These are phyloP conservation scores for Ophioceras dolichostomum DNA, from an alignment of 2,329 filamentous ascomycete genomes.

Conservation along the genomic window DNA sequence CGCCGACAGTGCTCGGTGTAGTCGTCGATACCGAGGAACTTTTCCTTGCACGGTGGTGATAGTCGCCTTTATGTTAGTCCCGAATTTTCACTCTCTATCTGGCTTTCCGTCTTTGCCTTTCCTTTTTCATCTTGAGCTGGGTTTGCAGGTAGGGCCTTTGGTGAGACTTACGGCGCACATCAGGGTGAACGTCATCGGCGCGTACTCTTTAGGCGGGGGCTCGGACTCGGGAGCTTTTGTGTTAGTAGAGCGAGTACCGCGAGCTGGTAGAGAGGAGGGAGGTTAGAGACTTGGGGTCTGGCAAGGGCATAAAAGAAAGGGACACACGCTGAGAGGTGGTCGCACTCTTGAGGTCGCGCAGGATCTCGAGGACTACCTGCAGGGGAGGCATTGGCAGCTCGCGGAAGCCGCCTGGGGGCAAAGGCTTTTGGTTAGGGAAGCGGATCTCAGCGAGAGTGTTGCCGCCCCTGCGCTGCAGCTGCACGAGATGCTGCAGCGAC, in stretches of 20 bases:
- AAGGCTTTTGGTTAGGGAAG: constrained; percentile 30
- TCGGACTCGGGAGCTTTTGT: too few relatives aligned
- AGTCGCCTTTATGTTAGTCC: too few relatives aligned
- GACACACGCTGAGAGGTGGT: neutral
- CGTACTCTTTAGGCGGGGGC: constrained; percentile 19
- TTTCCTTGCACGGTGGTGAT: too few relatives aligned
- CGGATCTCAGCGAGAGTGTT: constrained; percentile 26
- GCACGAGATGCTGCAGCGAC: constrained; percentile 38
- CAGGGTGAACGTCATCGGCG: constrained; percentile 35
- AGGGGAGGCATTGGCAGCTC: constrained; percentile 43
- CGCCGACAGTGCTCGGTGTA: constrained; percentile 37
- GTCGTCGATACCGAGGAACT: constrained; percentile 35
- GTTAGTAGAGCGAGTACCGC: too few relatives aligned
- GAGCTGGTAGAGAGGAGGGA: constrained; percentile 5
- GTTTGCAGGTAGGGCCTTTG: too few relatives aligned
- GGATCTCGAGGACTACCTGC: constrained; percentile 31
- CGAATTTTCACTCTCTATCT: too few relatives aligned
- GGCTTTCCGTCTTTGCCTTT: too few relatives aligned
- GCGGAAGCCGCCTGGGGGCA: constrained; percentile 32
- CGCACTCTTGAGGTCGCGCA: constrained; percentile 35
- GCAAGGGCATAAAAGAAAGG: neutral
- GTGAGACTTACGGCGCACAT: too few relatives aligned
- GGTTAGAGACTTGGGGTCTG: constrained; percentile 1
- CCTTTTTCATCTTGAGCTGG: too few relatives aligned
- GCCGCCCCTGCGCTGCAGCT: constrained; percentile 31